Conservation (phyloP, 208 protist species). For the Leishmania braziliensis region DNA sequence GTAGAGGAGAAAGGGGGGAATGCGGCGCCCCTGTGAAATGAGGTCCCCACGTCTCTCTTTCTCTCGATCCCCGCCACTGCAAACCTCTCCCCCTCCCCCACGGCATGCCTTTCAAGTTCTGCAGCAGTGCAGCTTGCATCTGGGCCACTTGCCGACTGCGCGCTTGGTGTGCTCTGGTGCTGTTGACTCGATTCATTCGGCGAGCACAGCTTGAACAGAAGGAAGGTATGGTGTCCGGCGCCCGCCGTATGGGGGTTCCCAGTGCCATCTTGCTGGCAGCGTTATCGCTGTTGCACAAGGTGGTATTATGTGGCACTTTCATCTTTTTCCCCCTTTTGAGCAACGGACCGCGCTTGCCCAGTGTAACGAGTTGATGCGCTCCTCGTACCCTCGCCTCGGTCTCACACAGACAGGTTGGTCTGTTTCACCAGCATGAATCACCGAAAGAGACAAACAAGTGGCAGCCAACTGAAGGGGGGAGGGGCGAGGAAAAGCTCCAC, state of each 20-base stretch:
- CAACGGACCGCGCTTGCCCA: not conserved
- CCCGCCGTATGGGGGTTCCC: not conserved
- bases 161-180: not conserved
- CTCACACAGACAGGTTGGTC: not conserved
- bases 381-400: not conserved
- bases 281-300: not conserved
- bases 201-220: not conserved
- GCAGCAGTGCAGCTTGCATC: not conserved
- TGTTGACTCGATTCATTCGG: not conserved
- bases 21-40: too few relatives aligned
- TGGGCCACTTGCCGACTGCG: not conserved
- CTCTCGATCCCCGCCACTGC: too few relatives aligned
- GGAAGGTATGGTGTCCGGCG: not conserved
- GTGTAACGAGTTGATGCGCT: not conserved
- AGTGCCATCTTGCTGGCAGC: not conserved
- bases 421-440: not conserved
- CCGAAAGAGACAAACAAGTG: not conserved
- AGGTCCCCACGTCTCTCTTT: too few relatives aligned
- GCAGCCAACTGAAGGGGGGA: not conserved
- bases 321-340: not conserved
- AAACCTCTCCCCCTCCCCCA: too few relatives aligned
- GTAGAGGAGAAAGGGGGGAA: too few relatives aligned
- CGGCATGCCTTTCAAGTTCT: too few relatives aligned
- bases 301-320: not conserved
- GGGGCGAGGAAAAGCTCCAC: not conserved